A percentile compares a stretch with the other conserved stretches of the same genome.
phyloP scores from a whole-genome alignment of 495 filamentous ascomycete genomes.

The Penicillium dipodomyicola region DNA sequence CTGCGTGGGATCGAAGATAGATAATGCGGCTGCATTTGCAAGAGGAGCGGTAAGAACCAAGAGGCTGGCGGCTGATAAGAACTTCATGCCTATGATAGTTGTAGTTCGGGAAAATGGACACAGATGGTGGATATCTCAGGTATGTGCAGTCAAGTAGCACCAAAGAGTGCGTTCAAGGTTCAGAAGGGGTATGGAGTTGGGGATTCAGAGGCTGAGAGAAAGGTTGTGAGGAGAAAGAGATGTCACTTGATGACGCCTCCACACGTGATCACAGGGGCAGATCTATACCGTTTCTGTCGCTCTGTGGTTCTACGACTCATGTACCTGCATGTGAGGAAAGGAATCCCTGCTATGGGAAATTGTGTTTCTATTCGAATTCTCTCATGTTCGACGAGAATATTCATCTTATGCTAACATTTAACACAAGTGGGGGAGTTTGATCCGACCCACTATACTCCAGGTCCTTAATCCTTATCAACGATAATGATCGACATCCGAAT shows the following conservation, averaged over 20 bases:
- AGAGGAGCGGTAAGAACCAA: slow-evolving; percentile 37
- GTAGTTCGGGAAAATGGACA: neutral
- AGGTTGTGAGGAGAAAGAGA: slow-evolving; percentile 9
- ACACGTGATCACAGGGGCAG: slow-evolving; percentile 11
- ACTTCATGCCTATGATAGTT: slow-evolving; percentile 42
- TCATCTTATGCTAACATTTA: neutral
- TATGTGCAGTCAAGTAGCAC: neutral
- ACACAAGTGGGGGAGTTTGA: neutral
- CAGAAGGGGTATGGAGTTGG: neutral
- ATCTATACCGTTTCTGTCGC: slow-evolving; percentile 7
- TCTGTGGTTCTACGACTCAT: slow-evolving; percentile 8
- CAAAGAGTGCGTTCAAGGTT: neutral
- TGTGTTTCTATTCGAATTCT: neutral
- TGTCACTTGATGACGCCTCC: slow-evolving; percentile 33
- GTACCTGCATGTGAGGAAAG: neutral
- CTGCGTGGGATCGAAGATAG: slow-evolving; percentile 35
- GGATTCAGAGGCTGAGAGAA: no score
- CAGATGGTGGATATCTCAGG: neutral
- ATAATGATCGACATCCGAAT: slow-evolving; percentile 7
- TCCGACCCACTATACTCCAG: slow-evolving; percentile 15
- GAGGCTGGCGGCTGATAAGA: slow-evolving; percentile 40
- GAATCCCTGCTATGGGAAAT: neutral
- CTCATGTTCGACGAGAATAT: neutral
- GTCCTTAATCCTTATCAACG: slow-evolving; percentile 11
- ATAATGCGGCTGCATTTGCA: slow-evolving; percentile 31